Percentiles rank a stretch among this genome's conserved stretches.
Conservation (phyloP, 768 basidiomycete species). For the Phylloporus arenicola region DNA sequence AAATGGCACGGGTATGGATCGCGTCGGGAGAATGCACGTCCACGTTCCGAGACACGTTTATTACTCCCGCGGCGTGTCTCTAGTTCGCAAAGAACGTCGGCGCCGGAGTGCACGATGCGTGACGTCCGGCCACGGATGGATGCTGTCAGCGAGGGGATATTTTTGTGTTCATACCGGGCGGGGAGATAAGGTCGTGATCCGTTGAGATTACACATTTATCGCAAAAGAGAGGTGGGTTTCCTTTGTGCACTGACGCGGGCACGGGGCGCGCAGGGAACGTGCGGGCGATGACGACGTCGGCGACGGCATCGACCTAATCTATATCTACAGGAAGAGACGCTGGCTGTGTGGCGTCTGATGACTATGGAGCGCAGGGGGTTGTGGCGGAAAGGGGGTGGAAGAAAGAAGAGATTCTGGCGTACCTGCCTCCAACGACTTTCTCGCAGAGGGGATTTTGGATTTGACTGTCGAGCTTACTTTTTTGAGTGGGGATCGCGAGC, state of each 20-base stretch:
- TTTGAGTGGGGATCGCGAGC: slow-evolving; percentile 10
- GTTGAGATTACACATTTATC: slow-evolving; percentile 17
- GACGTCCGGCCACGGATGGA: slow-evolving; percentile 16
- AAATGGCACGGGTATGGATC: not conserved
- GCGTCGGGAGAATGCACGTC: not conserved
- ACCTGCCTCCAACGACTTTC: slow-evolving; percentile 8
- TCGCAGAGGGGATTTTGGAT: not conserved
- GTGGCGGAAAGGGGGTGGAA: slow-evolving; percentile 29
- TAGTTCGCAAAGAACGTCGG: slow-evolving; percentile 17
- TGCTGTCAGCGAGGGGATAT: slow-evolving; percentile 9
- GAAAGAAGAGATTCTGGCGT: not conserved
- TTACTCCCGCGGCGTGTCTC: slow-evolving; percentile 24
- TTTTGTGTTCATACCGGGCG: slow-evolving; percentile 4
- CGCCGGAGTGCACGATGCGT: slow-evolving; percentile 9
- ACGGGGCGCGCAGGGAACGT: not conserved
- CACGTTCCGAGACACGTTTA: slow-evolving; percentile 16
- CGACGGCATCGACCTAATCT: slow-evolving; percentile 15
- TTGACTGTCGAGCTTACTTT: slow-evolving; percentile 16
- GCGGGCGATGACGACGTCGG: slow-evolving; percentile 5
- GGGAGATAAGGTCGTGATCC: slow-evolving; percentile 32
- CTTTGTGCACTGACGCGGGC: not conserved
- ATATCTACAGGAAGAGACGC: slow-evolving; percentile 4
- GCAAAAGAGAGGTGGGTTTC: slow-evolving; percentile 4
- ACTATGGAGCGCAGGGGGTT: slow-evolving; percentile 2
- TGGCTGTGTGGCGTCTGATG: not conserved